Evolutionary conservation across 345 rosid species (phyloP).

Genomic region (Ceriops decandra): DNA sequence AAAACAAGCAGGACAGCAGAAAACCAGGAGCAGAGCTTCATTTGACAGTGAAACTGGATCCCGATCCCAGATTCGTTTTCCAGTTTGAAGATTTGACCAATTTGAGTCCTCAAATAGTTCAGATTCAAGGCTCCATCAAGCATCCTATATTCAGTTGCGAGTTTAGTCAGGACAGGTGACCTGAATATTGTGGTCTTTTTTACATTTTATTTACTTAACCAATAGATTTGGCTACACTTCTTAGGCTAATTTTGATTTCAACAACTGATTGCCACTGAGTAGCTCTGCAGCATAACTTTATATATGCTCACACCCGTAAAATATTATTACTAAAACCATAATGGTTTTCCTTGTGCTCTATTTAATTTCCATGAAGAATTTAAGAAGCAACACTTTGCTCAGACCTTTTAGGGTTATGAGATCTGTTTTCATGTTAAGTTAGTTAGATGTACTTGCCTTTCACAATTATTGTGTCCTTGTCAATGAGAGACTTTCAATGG

Average conservation of each 20-base stretch:
- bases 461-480: constrained; percentile 19
- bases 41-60: constrained; percentile 80
- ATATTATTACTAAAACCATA: too few relatives aligned
- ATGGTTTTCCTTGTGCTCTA: too few relatives aligned
- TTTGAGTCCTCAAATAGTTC: constrained; percentile 89
- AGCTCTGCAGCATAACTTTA: background rate
- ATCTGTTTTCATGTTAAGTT: constrained; percentile 3
- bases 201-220: background rate
- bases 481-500: constrained; percentile 33
- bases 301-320: background rate
- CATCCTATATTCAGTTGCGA: constrained; percentile 96
- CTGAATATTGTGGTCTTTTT: constrained; percentile 12
- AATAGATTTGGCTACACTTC: background rate
- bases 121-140: constrained; percentile 83
- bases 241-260: background rate
- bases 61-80: constrained; percentile 90
- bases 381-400: background rate
- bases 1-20: constrained; percentile 58
- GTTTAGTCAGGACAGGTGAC: constrained; percentile 86
- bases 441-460: constrained; percentile 4
- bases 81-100: constrained; percentile 87
- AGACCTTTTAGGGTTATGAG: background rate
- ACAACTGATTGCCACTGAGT: background rate
- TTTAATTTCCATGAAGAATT: constrained; percentile 1
- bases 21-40: constrained; percentile 80